Percentiles rank a stretch among this genome's conserved stretches.
These are phyloP conservation scores for Phytophthora colocasiae DNA, from an alignment of 352 stramenopile genomes.

Conservation along the genomic window DNA sequence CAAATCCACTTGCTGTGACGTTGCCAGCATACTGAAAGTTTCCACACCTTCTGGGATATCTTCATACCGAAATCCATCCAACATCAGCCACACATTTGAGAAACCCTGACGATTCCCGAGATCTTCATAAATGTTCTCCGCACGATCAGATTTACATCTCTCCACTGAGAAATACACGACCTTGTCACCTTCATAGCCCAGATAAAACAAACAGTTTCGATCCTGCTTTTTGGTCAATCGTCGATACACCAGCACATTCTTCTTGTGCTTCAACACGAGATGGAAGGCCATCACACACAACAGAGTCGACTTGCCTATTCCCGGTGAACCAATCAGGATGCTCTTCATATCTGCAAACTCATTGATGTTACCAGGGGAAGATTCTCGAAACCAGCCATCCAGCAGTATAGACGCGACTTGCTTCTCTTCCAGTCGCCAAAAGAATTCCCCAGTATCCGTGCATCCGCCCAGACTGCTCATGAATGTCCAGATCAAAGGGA, in stretches of 20 bases:
- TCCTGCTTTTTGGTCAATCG: slow-evolving; percentile 19
- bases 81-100: background rate
- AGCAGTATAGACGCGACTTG: background rate
- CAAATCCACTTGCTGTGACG: slow-evolving; percentile 28
- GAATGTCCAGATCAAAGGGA: slow-evolving; percentile 2
- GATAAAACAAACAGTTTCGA: slow-evolving; percentile 12
- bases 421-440: slow-evolving; percentile 6
- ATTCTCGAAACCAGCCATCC: background rate
- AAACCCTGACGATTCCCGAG: background rate
- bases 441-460: background rate
- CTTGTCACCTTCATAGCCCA: slow-evolving; percentile 20
- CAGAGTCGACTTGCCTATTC: slow-evolving; percentile 42
- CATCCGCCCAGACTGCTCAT: background rate
- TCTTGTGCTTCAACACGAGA: slow-evolving; percentile 38
- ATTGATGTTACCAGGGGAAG: slow-evolving; percentile 19
- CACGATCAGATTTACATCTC: background rate
- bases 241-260: slow-evolving; percentile 43
- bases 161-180: slow-evolving; percentile 12
- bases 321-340: slow-evolving; percentile 32
- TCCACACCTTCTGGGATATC: background rate
- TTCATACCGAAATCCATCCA: background rate
- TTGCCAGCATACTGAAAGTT: slow-evolving; percentile 33
- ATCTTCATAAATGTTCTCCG: slow-evolving; percentile 5
- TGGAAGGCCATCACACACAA: slow-evolving; percentile 43
- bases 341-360: slow-evolving; percentile 24